Percentiles rank a stretch among this genome's conserved stretches.
phyloP scores from a whole-genome alignment of 2,329 filamentous ascomycete genomes.

The Aureobasidium sp. region DNA sequence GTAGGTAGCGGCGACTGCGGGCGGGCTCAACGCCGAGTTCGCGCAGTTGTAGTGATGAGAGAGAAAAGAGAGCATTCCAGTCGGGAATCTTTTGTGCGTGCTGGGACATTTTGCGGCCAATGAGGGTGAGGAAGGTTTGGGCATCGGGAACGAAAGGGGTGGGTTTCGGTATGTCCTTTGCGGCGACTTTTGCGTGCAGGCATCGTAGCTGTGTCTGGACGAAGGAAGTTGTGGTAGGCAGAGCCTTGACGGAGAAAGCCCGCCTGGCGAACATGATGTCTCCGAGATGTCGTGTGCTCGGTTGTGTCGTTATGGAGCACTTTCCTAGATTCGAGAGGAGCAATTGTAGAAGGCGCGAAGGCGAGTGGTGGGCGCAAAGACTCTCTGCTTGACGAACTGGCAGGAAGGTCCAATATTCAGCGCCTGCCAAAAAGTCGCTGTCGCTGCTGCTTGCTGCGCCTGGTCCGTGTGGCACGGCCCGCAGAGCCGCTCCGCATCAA shows the following conservation, averaged over 20 bases:
- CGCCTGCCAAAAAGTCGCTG: constrained; percentile 11
- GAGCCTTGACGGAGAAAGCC: constrained; percentile 3
- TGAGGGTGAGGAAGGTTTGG: constrained; percentile 77
- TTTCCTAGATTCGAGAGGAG: background rate
- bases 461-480: constrained; percentile 7
- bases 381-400: background rate
- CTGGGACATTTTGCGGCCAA: constrained; percentile 77
- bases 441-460: background rate
- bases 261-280: constrained; percentile 15
- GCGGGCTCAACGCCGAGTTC: constrained; percentile 83
- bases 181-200: constrained; percentile 35
- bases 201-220: constrained; percentile 22
- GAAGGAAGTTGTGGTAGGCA: constrained; percentile 5
- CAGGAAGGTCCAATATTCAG: background rate
- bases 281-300: background rate
- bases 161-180: constrained; percentile 54
- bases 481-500: constrained; percentile 12
- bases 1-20: constrained; percentile 71
- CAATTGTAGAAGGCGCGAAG: background rate
- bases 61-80: constrained; percentile 84
- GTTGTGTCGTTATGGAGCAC: background rate
- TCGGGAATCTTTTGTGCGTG: constrained; percentile 81
- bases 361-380: background rate
- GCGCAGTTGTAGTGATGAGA: constrained; percentile 69
- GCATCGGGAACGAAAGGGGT: constrained; percentile 84